Evolutionary conservation across 1,284 basidiomycete species (phyloP).

Genomic region (Melampsora americana): DNA sequence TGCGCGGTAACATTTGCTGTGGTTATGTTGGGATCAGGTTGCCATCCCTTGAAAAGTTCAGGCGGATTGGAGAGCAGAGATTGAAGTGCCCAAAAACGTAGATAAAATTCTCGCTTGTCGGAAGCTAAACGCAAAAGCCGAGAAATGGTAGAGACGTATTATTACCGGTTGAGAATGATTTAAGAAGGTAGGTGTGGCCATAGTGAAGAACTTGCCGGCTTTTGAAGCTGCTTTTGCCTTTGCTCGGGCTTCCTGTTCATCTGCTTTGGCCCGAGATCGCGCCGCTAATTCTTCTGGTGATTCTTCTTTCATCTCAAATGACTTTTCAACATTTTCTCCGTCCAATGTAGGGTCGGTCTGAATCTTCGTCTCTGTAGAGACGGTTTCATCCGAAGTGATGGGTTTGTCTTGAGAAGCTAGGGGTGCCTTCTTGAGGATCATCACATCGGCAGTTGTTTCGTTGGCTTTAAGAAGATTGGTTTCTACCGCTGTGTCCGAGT

Average conservation of each 20-base stretch:
- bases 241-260: conserved; percentile 18
- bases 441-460: conserved; percentile 48
- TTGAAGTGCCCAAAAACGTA: conserved; percentile 79
- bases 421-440: conserved; percentile 58
- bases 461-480: conserved; percentile 44
- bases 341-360: background rate
- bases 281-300: conserved; percentile 59
- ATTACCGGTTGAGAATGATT: background rate
- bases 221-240: conserved; percentile 24
- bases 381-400: background rate
- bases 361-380: background rate
- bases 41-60: conserved; percentile 47
- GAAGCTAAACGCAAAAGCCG: conserved; percentile 1
- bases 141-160: background rate
- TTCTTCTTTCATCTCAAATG: conserved; percentile 34
- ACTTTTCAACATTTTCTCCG: conserved; percentile 1
- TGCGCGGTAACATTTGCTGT: conserved; percentile 34
- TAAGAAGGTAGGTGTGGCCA: conserved; percentile 8
- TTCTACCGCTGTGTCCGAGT: conserved; percentile 4
- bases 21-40: conserved; percentile 35
- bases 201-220: conserved; percentile 14
- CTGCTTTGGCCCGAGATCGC: conserved; percentile 12
- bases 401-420: conserved; percentile 12
- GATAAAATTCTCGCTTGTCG: conserved; percentile 66
- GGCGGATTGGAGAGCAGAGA: conserved; percentile 50